Evolutionary conservation across 1,139 yeast genomes (phyloP).

Genomic region (Kodamaea sp.): DNA sequence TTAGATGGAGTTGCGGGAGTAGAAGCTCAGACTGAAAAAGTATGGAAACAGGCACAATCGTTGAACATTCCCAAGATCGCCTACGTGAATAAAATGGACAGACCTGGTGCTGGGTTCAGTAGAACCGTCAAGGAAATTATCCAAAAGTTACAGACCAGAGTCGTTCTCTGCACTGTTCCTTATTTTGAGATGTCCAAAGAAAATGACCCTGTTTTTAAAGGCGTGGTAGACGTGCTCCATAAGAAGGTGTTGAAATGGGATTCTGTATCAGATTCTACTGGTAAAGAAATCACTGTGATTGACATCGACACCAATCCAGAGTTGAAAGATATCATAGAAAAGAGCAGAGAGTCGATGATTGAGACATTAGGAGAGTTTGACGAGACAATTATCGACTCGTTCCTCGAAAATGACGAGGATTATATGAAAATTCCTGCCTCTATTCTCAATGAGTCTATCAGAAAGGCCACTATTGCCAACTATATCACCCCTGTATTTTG

Average conservation of each 20-base stretch:
- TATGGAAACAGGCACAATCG: constrained; percentile 83
- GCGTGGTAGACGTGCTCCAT: constrained; percentile 82
- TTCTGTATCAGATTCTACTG: constrained; percentile 45
- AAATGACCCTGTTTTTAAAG: constrained; percentile 56
- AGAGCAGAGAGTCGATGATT: constrained; percentile 71
- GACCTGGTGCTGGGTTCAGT: constrained; percentile 93
- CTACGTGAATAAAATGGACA: constrained; percentile 92
- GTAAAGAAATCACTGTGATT: constrained; percentile 56
- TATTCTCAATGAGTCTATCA: constrained; percentile 57
- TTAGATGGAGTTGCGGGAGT: constrained; percentile 97
- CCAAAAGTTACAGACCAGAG: constrained; percentile 72
- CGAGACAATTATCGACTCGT: constrained; percentile 73
- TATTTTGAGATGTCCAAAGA: constrained; percentile 48
- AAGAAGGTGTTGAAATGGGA: constrained; percentile 69
- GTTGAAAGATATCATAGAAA: constrained; percentile 48
- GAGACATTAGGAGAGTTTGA: constrained; percentile 85
- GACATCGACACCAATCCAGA: constrained; percentile 31
- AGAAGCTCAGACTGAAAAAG: constrained; percentile 96
- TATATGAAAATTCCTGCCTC: constrained; percentile 61
- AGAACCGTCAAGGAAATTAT: constrained; percentile 85
- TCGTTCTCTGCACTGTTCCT: constrained; percentile 79
- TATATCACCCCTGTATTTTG: constrained; percentile 78
- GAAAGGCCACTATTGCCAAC: constrained; percentile 59
- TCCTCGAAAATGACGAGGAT: constrained; percentile 69
- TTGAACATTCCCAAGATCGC: constrained; percentile 72